Base-by-base conservation (phyloP, 768 basidiomycete species). In the Hygrocybe punicea region DNA sequence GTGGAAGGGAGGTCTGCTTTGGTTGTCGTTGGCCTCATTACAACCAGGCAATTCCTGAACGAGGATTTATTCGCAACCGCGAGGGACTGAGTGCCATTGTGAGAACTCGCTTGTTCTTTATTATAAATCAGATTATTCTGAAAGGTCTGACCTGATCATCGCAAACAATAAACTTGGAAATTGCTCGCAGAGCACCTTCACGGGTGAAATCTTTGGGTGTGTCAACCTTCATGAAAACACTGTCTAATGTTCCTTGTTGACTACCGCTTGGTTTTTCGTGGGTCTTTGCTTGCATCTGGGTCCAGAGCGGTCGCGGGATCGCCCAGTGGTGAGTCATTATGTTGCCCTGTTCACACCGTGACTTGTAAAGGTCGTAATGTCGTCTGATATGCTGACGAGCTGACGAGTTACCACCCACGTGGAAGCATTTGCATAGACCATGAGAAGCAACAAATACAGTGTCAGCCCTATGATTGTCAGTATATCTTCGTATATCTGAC, bases 31-130 rank as follows among this genome's bases (percentile, higher is more conserved):
- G 65, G 65, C 4, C 54, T 19, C 62, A 66, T 63, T 40, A 52
- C 46, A 4, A 65, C 57, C 3, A 66, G 29, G 23, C 51, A 55
- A 37, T 65, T 66, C 8, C 58, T 36, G 57, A 63, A 65, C 3
- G 55, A 23, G 3, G 42, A 6, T 8, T 61, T 65, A n/a, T 53
- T 46, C 9, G 58, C 56, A 16, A 61, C 46, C 3, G 50, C 53
- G 34, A 64, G 48, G 13, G 65, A 45, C 65, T 65, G 42, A 10
- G 17, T 24, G 35, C 25, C 40, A 14, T 47, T 4, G 21, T 50
- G 17, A 3, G 19, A 21, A 8, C 19, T 4, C 17, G 21, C 6
- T 44, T 8, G 25, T 19, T 55, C 40, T 33, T n/a, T n/a, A n/a
- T n/a, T n/a, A n/a, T n/a, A n/a, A n/a, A n/a, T n/a, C n/a, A n/a